A percentile compares a stretch with the other conserved stretches of the same genome.
phyloP scores from a whole-genome alignment of 495 filamentous ascomycete genomes.

The Penicillium argentinense region DNA sequence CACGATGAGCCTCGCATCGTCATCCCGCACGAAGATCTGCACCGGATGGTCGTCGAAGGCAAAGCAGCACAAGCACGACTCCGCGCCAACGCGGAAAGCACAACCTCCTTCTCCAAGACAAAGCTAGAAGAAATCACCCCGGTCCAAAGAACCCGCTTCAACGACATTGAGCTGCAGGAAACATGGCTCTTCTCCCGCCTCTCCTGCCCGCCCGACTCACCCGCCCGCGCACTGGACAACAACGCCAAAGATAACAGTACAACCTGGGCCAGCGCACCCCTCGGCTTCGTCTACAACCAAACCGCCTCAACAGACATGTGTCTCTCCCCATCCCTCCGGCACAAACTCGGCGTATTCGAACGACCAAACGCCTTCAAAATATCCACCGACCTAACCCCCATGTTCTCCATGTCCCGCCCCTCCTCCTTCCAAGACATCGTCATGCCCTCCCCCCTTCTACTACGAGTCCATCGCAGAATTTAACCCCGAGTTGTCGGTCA shows the following conservation, averaged over 20 bases:
- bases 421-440: conserved; percentile 19
- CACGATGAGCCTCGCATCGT: conserved; percentile 72
- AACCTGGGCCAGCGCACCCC: conserved; percentile 5
- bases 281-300: conserved; percentile 20
- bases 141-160: conserved; percentile 4
- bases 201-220: conserved; percentile 17
- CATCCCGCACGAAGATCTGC: conserved; percentile 53
- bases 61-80: conserved; percentile 1
- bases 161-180: conserved; percentile 14
- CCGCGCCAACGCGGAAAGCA: background rate
- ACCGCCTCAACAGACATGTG: conserved; percentile 16
- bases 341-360: conserved; percentile 16
- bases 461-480: conserved; percentile 1
- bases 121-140: background rate
- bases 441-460: conserved; percentile 14
- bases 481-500: background rate
- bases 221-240: conserved; percentile 5
- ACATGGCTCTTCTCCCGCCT: conserved; percentile 16
- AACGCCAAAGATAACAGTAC: conserved; percentile 9
- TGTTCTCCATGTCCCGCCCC: conserved; percentile 18
- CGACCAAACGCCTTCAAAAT: conserved; percentile 13
- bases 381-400: conserved; percentile 11
- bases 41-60: conserved; percentile 6
- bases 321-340: conserved; percentile 12
- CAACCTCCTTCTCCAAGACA: background rate